Percentiles rank a stretch among this genome's conserved stretches.
phyloP scores from a whole-genome alignment of 2,329 filamentous ascomycete genomes.

The Ilyonectria robusta region DNA sequence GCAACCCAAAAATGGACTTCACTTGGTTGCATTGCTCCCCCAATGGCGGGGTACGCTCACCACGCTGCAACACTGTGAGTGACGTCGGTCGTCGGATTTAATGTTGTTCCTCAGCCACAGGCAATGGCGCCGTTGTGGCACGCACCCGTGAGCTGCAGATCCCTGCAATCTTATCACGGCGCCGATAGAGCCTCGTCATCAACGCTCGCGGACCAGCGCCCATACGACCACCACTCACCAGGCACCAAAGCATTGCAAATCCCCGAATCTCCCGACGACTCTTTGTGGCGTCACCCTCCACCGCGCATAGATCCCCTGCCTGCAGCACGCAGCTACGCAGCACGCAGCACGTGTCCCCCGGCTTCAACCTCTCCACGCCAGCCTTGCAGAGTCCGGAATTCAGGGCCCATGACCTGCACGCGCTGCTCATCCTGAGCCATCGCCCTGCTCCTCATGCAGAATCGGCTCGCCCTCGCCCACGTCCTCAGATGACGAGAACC shows the following conservation, averaged over 20 bases:
- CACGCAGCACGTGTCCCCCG: background rate
- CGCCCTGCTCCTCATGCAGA: slow-evolving; percentile 43
- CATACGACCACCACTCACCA: slow-evolving; percentile 7
- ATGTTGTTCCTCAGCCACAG: slow-evolving; percentile 18
- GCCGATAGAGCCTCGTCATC: slow-evolving; percentile 16
- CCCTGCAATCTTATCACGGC: slow-evolving; percentile 10
- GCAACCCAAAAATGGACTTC: background rate
- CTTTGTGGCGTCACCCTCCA: slow-evolving; percentile 4
- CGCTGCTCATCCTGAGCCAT: slow-evolving; percentile 45
- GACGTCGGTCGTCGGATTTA: slow-evolving; percentile 8
- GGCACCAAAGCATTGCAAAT: slow-evolving; percentile 10
- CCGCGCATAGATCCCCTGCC: background rate
- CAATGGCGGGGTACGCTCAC: background rate
- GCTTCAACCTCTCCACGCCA: background rate
- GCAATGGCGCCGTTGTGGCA: background rate
- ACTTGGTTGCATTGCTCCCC: background rate
- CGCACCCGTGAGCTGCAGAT: background rate
- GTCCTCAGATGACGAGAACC: slow-evolving; percentile 52
- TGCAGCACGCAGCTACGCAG: background rate
- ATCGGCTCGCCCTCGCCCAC: slow-evolving; percentile 28
- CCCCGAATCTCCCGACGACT: slow-evolving; percentile 7
- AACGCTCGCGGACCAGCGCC: slow-evolving; percentile 5
- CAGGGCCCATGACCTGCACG: slow-evolving; percentile 43
- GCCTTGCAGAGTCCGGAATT: background rate
- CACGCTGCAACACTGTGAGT: no score